Conservation (phyloP, 176 grass and related monocot species). For the Thinopyrum elongatum region DNA sequence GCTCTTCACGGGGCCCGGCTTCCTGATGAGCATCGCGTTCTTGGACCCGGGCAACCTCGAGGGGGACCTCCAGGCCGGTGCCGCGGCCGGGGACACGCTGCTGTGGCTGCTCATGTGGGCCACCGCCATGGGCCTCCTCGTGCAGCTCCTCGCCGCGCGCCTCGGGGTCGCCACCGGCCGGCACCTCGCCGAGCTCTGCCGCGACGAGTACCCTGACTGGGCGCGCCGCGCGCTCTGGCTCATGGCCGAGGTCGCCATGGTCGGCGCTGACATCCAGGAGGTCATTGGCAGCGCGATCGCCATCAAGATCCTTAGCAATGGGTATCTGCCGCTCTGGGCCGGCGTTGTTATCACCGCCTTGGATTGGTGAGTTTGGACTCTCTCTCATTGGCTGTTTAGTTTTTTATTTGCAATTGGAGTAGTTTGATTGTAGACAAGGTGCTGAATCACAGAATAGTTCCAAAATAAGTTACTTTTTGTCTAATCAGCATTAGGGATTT, state of each 20-base stretch:
- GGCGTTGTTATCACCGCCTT: slow-evolving; percentile 91
- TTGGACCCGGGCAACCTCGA: slow-evolving; percentile 97
- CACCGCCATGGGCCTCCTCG: slow-evolving; percentile 87
- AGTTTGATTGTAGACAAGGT: slow-evolving; percentile 10
- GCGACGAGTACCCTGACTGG: slow-evolving; percentile 90
- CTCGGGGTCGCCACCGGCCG: slow-evolving; percentile 81
- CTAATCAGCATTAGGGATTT: neutral
- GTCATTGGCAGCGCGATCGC: slow-evolving; percentile 96
- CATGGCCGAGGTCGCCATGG: slow-evolving; percentile 95
- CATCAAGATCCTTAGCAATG: slow-evolving; percentile 89
- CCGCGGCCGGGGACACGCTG: slow-evolving; percentile 79
- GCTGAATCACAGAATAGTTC: slow-evolving; percentile 16
- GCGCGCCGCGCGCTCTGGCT: slow-evolving; percentile 78
- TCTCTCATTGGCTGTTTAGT: neutral
- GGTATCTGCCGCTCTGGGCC: slow-evolving; percentile 86
- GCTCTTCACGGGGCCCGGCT: slow-evolving; percentile 90
- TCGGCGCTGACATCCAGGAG: slow-evolving; percentile 94
- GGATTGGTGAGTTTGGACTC: slow-evolving; percentile 59
- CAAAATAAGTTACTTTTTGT: slow-evolving; percentile 15
- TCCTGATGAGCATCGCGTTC: slow-evolving; percentile 99
- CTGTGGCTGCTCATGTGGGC: slow-evolving; percentile 94
- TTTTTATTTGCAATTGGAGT: neutral
- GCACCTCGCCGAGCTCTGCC: slow-evolving; percentile 94
- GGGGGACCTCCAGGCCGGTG: slow-evolving; percentile 93
- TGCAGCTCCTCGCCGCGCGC: slow-evolving; percentile 86